Base-by-base conservation (phyloP, 257 asterid species). In the Prunella vulgaris region DNA sequence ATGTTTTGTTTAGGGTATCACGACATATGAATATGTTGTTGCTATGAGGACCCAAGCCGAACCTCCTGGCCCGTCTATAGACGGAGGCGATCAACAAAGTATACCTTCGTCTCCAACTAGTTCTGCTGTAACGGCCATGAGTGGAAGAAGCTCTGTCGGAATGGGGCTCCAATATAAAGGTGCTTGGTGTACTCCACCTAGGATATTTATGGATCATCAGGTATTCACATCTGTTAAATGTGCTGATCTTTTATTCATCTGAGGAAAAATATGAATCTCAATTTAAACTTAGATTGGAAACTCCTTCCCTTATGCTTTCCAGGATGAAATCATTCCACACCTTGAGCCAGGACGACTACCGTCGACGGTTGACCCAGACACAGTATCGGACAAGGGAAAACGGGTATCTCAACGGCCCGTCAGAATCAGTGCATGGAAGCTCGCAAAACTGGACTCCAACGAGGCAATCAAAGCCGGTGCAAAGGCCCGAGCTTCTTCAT, bases 131-230 rank as follows among this genome's bases (percentile, higher is more conserved):
- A 93, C 98, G 25, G 98, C 90, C 49, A 67, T 82, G 44, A 93
- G 98, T 40, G 98, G 97, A 66, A 83, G 97, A 87, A 93, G 97
- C 79, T 93, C 98, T 0, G 86, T 90, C 69, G 98, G 98, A 71
- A 85, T 72, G 88, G 95, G 97, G 64, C 74, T 93, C 81, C 98
- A 82, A 52, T 82, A 90, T 74, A 93, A 87, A 86, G 96, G 99
- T 64, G 89, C 97, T 79, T 93, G 97, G 97, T 93, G 99, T 69
- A 93, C 99, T 72, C 98, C 98, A 69, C 98, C 98, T 5, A 81
- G 97, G 82, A 87, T 93, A 62, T 93, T 90, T 78, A 88, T 88
- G 97, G 98, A 93, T 79, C 93, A 88, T 77, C 98, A 86, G 97
- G 98, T 93, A 33, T 12, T 15, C 25, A 0, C 0, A 2, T 28